Evolutionary conservation across 2,329 filamentous ascomycete species (phyloP).

Genomic region (Biscogniauxia mediterranea): DNA sequence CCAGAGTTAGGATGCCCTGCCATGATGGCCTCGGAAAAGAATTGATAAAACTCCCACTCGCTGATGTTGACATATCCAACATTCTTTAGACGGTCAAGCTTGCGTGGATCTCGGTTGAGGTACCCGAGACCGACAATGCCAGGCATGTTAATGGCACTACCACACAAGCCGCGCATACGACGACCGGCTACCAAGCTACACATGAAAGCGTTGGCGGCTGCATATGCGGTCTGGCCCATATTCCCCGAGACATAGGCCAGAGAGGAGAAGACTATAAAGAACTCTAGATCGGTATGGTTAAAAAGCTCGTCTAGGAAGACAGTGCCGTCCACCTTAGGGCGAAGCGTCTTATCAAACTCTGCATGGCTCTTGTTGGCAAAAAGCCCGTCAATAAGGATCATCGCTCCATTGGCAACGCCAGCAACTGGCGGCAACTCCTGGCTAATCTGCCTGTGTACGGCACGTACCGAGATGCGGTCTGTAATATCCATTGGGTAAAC

Average conservation of each 20-base stretch:
- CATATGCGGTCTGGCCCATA: slow-evolving; percentile 38
- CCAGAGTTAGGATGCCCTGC: slow-evolving; percentile 7
- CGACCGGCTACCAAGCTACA: slow-evolving; percentile 28
- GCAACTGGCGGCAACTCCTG: slow-evolving; percentile 34
- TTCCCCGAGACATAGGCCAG: slow-evolving; percentile 35
- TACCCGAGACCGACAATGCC: slow-evolving; percentile 28
- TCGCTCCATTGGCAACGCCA: slow-evolving; percentile 38
- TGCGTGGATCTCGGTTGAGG: slow-evolving; percentile 20
- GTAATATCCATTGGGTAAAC: slow-evolving; percentile 5
- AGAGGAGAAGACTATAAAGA: slow-evolving; percentile 43
- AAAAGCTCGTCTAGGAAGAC: slow-evolving; percentile 34
- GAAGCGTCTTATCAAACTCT: slow-evolving; percentile 26
- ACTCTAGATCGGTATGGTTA: slow-evolving; percentile 32
- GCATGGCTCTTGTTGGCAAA: slow-evolving; percentile 34
- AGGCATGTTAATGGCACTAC: slow-evolving; percentile 28
- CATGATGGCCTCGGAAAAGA: slow-evolving; percentile 20
- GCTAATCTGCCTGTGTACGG: slow-evolving; percentile 22
- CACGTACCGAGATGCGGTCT: slow-evolving; percentile 5
- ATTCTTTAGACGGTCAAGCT: slow-evolving; percentile 18
- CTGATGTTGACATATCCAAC: slow-evolving; percentile 14
- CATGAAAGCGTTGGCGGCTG: slow-evolving; percentile 40
- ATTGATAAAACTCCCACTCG: slow-evolving; percentile 18
- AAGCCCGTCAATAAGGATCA: slow-evolving; percentile 35
- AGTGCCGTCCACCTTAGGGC: slow-evolving; percentile 40
- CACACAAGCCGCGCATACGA: slow-evolving; percentile 25